Evolutionary conservation across 129 eudicot genomes (phyloP).

Genomic region (Solidago caesia): DNA sequence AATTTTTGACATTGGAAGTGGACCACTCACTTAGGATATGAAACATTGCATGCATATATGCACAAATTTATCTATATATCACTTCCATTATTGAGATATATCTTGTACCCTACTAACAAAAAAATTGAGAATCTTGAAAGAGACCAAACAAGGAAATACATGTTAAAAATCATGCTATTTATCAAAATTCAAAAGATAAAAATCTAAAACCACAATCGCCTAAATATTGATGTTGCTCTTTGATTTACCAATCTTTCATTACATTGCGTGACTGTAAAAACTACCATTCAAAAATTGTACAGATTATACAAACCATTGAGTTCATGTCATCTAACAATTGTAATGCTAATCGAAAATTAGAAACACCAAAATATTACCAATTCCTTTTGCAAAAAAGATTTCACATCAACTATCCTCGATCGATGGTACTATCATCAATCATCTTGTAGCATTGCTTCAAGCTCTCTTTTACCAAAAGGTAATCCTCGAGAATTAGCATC

Average conservation of each 20-base stretch:
- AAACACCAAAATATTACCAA: slow-evolving; percentile 37
- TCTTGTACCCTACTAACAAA: too few species aligned
- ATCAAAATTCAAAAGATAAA: not conserved
- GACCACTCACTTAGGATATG: too few species aligned
- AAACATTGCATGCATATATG: too few species aligned
- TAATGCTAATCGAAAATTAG: slow-evolving; percentile 23
- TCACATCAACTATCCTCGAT: too few species aligned
- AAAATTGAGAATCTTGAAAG: too few species aligned
- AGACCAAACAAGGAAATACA: too few species aligned
- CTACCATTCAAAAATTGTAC: slow-evolving; percentile 35
- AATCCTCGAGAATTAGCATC: slow-evolving; percentile 50
- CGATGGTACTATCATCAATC: slow-evolving; percentile 30
- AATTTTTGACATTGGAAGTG: too few species aligned
- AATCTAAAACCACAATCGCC: slow-evolving; percentile 8
- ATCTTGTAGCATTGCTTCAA: slow-evolving; percentile 59
- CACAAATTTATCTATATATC: too few species aligned
- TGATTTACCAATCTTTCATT: slow-evolving; percentile 7
- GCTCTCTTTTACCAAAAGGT: slow-evolving; percentile 61
- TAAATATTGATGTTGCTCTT: not conserved
- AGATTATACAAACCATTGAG: slow-evolving; percentile 40
- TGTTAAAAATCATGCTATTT: too few species aligned
- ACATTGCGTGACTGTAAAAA: too few species aligned
- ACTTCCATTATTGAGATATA: too few species aligned
- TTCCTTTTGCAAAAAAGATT: slow-evolving; percentile 3
- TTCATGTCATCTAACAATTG: slow-evolving; percentile 46